Percentiles rank a stretch among this genome's conserved stretches.
phyloP scores from a whole-genome alignment of 2,329 filamentous ascomycete genomes.

The Aureobasidium subglaciale region DNA sequence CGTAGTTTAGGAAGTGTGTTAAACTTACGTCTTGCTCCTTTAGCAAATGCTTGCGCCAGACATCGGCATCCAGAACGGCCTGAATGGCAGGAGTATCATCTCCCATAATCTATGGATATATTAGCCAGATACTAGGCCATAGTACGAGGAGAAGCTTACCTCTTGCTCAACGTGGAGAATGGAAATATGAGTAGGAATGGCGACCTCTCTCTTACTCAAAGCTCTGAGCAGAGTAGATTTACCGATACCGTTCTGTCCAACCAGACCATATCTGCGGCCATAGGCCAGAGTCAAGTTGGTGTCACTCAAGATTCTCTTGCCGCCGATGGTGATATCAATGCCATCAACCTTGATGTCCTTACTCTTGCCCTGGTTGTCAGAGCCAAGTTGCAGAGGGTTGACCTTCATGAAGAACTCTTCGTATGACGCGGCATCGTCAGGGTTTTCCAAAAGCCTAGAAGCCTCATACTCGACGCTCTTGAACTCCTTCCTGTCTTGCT shows the following conservation, averaged over 20 bases:
- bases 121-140: slow-evolving; percentile 30
- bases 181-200: slow-evolving; percentile 94
- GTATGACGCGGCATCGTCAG: slow-evolving; percentile 81
- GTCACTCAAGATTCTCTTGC: slow-evolving; percentile 81
- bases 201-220: slow-evolving; percentile 83
- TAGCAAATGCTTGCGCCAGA: slow-evolving; percentile 94
- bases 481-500: slow-evolving; percentile 97
- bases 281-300: slow-evolving; percentile 86
- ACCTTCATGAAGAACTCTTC: slow-evolving; percentile 99
- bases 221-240: slow-evolving; percentile 82
- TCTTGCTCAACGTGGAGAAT: slow-evolving; percentile 99
- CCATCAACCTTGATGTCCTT: slow-evolving; percentile 98
- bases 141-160: slow-evolving; percentile 41
- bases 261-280: slow-evolving; percentile 88
- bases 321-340: slow-evolving; percentile 88
- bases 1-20: not conserved
- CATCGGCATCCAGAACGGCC: slow-evolving; percentile 92
- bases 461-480: slow-evolving; percentile 98
- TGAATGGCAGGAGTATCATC: slow-evolving; percentile 94
- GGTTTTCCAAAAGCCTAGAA: slow-evolving; percentile 76
- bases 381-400: slow-evolving; percentile 85
- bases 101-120: slow-evolving; percentile 61
- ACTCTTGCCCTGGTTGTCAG: slow-evolving; percentile 66
- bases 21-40: slow-evolving; percentile 62
- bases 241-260: slow-evolving; percentile 97